Evolutionary conservation across 176 grass and related monocot species (phyloP), one percentile per base, ranked within the genome.

Genomic region (Bothriochloa decipiens): DNA sequence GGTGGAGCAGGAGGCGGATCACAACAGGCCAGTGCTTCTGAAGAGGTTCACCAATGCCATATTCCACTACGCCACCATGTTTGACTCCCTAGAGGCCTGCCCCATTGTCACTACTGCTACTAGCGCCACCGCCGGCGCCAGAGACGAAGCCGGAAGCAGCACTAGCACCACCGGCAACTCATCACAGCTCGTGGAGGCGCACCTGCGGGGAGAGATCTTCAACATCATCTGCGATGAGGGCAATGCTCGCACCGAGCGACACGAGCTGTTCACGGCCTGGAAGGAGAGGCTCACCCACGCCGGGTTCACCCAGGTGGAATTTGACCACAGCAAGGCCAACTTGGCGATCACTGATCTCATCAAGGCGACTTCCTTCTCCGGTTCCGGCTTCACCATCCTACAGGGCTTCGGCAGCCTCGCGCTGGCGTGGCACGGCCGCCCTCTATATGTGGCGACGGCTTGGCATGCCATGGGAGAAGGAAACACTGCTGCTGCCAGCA

Each of bases 201-300:
- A 90, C 55, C 85, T 95, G 10, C 91, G 92, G 22, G 47, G 75
- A 39, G 92, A 97, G 78, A 93, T 97, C 58, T 90, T 86, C 46
- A 85, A 97, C 81, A 85, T 97, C 16, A 91, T 97, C 11, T 88
- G 91, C 77, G 68, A 84, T 63, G 95, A 95, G 73, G 95, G 95
- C 36, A 81, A 47, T 37, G 72, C 55, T 4, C 89, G 95, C 36
- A 20, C 20, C 1, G 95, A 97, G 83, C 90, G 95, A 17, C 95
- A 97, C 77, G 95, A 97, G 86, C 45, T 55, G 85, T 41, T 90
- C 8, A 23, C 1, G 14, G 20, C 8, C 27, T 97, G 95, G 95
- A 53, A 13, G 28, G 79, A 11, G 23, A 87, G 95, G 29, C 42
- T 95, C 11, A 29, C 4, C 4, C 78, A 62, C 1, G 87, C 72